Percentiles rank a stretch among this genome's conserved stretches.
phyloP scores from a whole-genome alignment of 2,329 filamentous ascomycete genomes.

The Penicillium sp. region DNA sequence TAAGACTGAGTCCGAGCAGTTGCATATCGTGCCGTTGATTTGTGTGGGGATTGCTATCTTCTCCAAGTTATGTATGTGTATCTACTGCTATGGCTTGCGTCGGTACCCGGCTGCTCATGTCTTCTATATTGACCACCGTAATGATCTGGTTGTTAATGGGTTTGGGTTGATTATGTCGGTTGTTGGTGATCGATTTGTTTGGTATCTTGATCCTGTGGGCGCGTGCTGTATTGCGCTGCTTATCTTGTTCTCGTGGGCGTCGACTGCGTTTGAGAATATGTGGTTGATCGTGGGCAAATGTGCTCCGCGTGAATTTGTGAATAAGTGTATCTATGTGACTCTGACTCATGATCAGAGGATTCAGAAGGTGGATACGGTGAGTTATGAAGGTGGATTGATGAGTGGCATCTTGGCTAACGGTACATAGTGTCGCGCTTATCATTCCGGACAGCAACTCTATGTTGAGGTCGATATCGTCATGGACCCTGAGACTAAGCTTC shows the following conservation, averaged over 20 bases:
- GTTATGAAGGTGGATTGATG: neutral
- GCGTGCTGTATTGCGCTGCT: slow-evolving; percentile 12
- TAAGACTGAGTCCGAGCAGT: slow-evolving; percentile 1
- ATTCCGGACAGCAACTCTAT: slow-evolving; percentile 10
- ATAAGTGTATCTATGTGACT: slow-evolving; percentile 12
- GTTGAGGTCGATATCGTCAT: slow-evolving; percentile 15
- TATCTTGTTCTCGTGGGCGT: slow-evolving; percentile 11
- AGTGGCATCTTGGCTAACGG: neutral
- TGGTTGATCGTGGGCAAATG: slow-evolving; percentile 13
- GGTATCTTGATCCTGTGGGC: slow-evolving; percentile 11
- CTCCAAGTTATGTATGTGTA: slow-evolving; percentile 7
- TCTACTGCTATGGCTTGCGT: slow-evolving; percentile 7
- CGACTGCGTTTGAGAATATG: slow-evolving; percentile 11
- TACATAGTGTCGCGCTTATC: slow-evolving; percentile 10
- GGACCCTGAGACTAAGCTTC: slow-evolving; percentile 10
- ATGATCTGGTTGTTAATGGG: slow-evolving; percentile 11
- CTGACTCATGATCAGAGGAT: slow-evolving; percentile 11
- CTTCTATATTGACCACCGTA: slow-evolving; percentile 11
- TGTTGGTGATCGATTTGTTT: slow-evolving; percentile 10
- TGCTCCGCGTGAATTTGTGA: slow-evolving; percentile 9
- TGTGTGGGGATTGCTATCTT: slow-evolving; percentile 11
- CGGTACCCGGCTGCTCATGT: slow-evolving; percentile 12
- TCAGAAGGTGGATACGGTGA: slow-evolving; percentile 10
- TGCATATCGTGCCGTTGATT: slow-evolving; percentile 5
- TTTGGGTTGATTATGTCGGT: slow-evolving; percentile 11